A percentile compares a stretch with the other conserved stretches of the same genome.
Conservation (phyloP, 345 rosid genomes). For the Odontarrhena argentea region DNA sequence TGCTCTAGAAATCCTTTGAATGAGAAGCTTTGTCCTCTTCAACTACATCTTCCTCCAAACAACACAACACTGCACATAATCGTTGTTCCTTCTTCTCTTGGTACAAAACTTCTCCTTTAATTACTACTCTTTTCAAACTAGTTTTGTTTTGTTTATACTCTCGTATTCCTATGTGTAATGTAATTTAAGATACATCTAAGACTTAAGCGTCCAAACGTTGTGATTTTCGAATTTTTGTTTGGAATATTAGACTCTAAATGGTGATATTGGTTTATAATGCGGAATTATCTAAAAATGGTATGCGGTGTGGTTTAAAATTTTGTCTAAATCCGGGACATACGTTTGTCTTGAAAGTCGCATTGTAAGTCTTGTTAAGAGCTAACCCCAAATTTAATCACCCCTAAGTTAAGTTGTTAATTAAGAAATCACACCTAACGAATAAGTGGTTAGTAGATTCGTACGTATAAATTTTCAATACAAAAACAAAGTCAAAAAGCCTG, state of each 20-base stretch:
- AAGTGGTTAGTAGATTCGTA: background rate
- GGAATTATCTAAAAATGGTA: too few species aligned
- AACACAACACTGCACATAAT: conserved; percentile 67
- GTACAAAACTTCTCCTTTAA: conserved; percentile 13
- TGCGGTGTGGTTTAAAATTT: too few species aligned
- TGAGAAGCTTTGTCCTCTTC: conserved; percentile 74
- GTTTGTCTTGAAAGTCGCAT: background rate
- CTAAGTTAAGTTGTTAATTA: background rate
- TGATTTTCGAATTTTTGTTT: conserved; percentile 11
- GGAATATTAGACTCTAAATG: conserved; percentile 2
- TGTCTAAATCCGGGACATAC: background rate
- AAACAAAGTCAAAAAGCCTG: conserved; percentile 11
- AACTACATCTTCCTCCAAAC: conserved; percentile 90
- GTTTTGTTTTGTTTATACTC: too few species aligned
- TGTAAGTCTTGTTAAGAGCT: background rate
- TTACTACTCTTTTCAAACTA: background rate
- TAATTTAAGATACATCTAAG: background rate
- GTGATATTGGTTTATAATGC: too few species aligned
- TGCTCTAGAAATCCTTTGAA: conserved; percentile 71
- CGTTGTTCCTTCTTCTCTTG: conserved; percentile 50
- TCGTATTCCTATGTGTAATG: background rate
- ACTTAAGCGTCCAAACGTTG: background rate
- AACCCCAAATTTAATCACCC: background rate
- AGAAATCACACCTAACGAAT: background rate
- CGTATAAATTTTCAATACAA: background rate